phyloP scores from a whole-genome alignment of 345 rosid genomes.

The Trapa bicornis region DNA sequence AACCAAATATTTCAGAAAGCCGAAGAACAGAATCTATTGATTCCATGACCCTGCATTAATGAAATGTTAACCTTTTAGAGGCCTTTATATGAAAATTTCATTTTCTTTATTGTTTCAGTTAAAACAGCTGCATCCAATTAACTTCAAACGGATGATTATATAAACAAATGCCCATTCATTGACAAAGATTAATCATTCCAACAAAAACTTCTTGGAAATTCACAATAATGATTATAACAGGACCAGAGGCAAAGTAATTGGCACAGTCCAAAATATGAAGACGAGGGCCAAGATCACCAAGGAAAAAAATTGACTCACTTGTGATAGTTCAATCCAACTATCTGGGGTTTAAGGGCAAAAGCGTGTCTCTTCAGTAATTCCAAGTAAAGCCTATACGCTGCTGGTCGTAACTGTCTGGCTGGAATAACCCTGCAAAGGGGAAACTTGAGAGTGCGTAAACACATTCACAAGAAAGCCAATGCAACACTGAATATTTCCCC shows the following conservation, averaged over 20 bases:
- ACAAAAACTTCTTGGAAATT: background rate
- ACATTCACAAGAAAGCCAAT: background rate
- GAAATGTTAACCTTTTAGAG: background rate
- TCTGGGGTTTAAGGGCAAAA: constrained; percentile 39
- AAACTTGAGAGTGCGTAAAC: background rate
- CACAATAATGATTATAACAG: background rate
- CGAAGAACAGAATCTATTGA: constrained; percentile 57
- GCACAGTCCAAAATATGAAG: background rate
- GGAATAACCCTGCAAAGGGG: constrained; percentile 49
- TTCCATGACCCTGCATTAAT: constrained; percentile 53
- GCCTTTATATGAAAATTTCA: background rate
- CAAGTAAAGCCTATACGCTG: constrained; percentile 73
- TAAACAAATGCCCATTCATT: background rate
- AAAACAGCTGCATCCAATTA: background rate
- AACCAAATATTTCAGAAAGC: constrained; percentile 50
- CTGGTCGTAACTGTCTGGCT: constrained; percentile 37
- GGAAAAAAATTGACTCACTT: constrained; percentile 31
- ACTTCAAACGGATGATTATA: background rate
- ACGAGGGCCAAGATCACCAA: background rate
- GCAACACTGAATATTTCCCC: background rate
- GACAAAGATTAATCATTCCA: background rate
- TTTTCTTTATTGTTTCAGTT: background rate
- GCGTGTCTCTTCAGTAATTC: constrained; percentile 72
- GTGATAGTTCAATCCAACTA: constrained; percentile 35
- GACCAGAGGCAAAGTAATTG: background rate